Conservation (phyloP, 345 rosid genomes). For the Mallotus nudiflorus region DNA sequence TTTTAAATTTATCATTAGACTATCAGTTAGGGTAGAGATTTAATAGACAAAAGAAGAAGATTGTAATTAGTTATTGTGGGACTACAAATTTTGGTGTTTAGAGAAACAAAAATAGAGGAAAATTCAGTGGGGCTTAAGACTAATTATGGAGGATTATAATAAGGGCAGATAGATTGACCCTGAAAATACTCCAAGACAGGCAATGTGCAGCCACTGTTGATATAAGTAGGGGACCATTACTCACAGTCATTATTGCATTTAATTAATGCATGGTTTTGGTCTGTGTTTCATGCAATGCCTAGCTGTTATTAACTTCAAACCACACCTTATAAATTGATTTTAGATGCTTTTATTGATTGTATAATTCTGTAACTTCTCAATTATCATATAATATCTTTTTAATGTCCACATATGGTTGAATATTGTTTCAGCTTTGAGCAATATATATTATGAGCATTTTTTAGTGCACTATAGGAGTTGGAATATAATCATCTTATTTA, state of each 20-base stretch:
- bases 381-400: no score
- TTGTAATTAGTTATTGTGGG: neutral
- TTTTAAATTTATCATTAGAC: no score
- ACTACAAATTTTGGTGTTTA: neutral
- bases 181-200: constrained; percentile 13
- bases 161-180: constrained; percentile 10
- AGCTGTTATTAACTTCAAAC: constrained; percentile 23
- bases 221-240: constrained; percentile 20
- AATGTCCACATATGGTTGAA: no score
- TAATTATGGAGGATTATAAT: neutral
- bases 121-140: neutral
- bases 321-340: neutral
- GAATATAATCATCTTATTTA: no score
- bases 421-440: no score
- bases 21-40: no score
- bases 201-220: constrained; percentile 20
- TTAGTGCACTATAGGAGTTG: no score
- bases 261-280: constrained; percentile 10
- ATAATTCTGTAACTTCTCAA: no score
- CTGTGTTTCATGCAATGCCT: constrained; percentile 28
- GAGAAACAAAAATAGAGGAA: neutral
- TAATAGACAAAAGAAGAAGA: constrained; percentile 11
- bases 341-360: no score
- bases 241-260: neutral
- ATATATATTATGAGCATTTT: no score